Conservation (phyloP, 495 filamentous ascomycete species). For the Emericellopsis terricola region DNA sequence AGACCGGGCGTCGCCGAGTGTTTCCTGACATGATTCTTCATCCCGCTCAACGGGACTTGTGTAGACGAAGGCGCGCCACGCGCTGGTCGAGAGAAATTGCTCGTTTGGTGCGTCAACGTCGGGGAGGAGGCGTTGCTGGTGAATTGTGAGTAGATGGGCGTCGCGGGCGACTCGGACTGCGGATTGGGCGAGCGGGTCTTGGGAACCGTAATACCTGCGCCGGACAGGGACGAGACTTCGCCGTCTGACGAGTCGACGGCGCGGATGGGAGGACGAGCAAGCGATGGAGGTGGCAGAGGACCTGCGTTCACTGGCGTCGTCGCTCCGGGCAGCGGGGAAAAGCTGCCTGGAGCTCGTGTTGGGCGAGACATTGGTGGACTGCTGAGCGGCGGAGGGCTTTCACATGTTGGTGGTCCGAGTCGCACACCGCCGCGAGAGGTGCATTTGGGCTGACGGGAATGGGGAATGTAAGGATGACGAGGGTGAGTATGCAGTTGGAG, state of each 20-base stretch:
- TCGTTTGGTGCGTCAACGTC: too few relatives aligned
- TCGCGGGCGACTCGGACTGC: conserved; percentile 7
- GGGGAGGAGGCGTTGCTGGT: conserved; percentile 13
- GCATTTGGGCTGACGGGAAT: too few relatives aligned
- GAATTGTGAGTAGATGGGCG: conserved; percentile 17
- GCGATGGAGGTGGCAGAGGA: too few relatives aligned
- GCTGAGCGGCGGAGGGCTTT: conserved; percentile 7
- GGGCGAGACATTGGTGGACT: conserved; percentile 3
- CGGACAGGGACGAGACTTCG: conserved; percentile 13
- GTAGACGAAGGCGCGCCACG: conserved; percentile 20
- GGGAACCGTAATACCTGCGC: conserved; percentile 11
- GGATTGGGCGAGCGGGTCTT: conserved; percentile 12
- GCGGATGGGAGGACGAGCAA: conserved; percentile 16
- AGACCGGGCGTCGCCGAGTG: conserved; percentile 64
- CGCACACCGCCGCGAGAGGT: too few relatives aligned
- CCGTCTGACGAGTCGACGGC: conserved; percentile 26
- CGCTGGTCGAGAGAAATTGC: conserved; percentile 38
- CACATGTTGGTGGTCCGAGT: too few relatives aligned
- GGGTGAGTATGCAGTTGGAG: too few relatives aligned
- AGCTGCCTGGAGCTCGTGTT: conserved; percentile 31
- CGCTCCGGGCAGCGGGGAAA: conserved; percentile 28
- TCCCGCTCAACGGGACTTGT: too few relatives aligned
- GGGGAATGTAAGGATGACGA: too few relatives aligned
- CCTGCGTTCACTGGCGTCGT: conserved; percentile 8
- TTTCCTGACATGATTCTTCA: conserved; percentile 28